phyloP scores from a whole-genome alignment of 2,329 filamentous ascomycete species.

The Penicillium paneum region DNA sequence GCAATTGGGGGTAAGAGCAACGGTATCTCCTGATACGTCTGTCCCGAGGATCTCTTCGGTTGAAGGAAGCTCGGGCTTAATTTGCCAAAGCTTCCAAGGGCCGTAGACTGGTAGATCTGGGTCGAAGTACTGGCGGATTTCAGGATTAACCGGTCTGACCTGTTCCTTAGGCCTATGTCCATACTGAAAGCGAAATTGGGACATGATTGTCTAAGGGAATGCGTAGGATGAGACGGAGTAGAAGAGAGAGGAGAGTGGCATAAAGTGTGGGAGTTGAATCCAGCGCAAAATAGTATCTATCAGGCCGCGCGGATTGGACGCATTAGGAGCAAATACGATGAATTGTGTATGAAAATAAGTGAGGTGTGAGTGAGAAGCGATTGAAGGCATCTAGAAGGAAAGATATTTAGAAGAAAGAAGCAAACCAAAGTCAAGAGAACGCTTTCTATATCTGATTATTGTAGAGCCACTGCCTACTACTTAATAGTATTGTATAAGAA shows the following conservation, averaged over 20 bases:
- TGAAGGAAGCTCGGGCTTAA: slow-evolving; percentile 42
- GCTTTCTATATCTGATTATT: background rate
- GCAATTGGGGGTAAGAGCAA: slow-evolving; percentile 49
- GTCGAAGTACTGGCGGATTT: background rate
- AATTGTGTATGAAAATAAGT: background rate
- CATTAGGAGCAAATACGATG: background rate
- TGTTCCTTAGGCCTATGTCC: background rate
- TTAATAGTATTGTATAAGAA: background rate
- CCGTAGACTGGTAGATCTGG: background rate
- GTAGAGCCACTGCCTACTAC: background rate
- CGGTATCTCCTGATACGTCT: slow-evolving; percentile 19
- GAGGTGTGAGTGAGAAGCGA: background rate
- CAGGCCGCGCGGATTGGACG: too few species aligned
- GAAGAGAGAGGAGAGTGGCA: background rate
- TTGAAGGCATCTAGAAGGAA: background rate
- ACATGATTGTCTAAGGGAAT: background rate
- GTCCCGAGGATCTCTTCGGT: slow-evolving; percentile 38
- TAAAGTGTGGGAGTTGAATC: background rate
- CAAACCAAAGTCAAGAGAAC: background rate
- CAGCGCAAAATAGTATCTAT: background rate
- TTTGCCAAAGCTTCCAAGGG: background rate
- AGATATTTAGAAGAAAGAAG: background rate
- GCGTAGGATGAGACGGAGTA: background rate
- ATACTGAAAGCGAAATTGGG: background rate
- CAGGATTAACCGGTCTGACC: background rate